Evolutionary conservation across 108 stramenopile genomes (phyloP).

Genomic region (Pseudonitzschia multiseries): DNA sequence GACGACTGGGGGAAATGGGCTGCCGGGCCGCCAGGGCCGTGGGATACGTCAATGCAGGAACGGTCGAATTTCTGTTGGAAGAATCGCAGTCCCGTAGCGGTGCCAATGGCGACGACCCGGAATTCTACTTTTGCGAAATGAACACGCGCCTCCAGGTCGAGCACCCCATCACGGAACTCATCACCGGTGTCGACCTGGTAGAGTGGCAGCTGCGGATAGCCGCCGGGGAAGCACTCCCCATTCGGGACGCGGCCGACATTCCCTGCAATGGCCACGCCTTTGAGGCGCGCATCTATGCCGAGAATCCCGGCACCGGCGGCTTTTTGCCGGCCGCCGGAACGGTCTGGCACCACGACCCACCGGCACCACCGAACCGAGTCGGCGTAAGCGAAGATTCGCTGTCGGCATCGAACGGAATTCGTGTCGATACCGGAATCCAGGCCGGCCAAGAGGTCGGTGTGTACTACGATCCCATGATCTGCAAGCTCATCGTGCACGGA

Average conservation of each 20-base stretch:
- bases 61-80: slow-evolving; percentile 94
- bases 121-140: slow-evolving; percentile 99
- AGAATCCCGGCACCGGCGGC: slow-evolving; percentile 83
- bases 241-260: slow-evolving; percentile 32
- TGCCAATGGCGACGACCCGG: slow-evolving; percentile 34
- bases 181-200: slow-evolving; percentile 87
- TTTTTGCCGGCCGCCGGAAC: slow-evolving; percentile 92
- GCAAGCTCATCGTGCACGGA: slow-evolving; percentile 88
- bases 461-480: slow-evolving; percentile 97
- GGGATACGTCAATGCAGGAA: slow-evolving; percentile 90
- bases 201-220: slow-evolving; percentile 75
- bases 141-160: slow-evolving; percentile 95
- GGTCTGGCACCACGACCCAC: slow-evolving; percentile 48
- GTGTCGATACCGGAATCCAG: slow-evolving; percentile 88
- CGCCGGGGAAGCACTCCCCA: slow-evolving; percentile 58
- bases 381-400: not conserved
- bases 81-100: too few relatives aligned
- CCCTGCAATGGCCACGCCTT: slow-evolving; percentile 66
- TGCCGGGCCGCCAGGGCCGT: slow-evolving; percentile 75
- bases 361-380: slow-evolving; percentile 50
- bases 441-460: slow-evolving; percentile 85
- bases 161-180: slow-evolving; percentile 96
- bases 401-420: not conserved
- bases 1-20: slow-evolving; percentile 88
- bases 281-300: slow-evolving; percentile 96